Conservation (phyloP, 83 land plant genomes). For the Picea mariana region DNA sequence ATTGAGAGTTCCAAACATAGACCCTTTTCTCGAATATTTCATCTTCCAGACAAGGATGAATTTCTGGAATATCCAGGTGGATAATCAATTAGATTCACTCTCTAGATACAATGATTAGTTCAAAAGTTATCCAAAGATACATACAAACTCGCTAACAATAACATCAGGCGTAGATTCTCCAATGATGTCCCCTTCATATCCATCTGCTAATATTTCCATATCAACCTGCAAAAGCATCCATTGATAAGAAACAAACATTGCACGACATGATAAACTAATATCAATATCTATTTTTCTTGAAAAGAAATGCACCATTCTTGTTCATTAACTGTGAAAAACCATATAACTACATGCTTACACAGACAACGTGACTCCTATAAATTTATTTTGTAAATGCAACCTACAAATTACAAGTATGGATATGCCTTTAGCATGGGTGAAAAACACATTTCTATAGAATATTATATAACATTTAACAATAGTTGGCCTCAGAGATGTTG, state of each 20-base stretch:
- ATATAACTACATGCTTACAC: background rate
- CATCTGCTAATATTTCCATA: constrained; percentile 66
- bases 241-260: background rate
- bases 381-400: background rate
- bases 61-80: background rate
- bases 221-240: constrained; percentile 44
- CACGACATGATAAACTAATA: background rate
- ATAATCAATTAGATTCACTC: background rate
- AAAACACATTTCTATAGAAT: background rate
- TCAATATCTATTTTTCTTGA: background rate
- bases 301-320: background rate
- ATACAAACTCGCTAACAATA: constrained; percentile 84
- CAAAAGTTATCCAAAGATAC: constrained; percentile 14
- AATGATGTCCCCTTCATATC: constrained; percentile 82
- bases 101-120: constrained; percentile 6
- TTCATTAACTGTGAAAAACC: too few species aligned
- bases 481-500: background rate
- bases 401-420: background rate
- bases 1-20: background rate
- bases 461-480: background rate
- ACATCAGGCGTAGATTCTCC: constrained; percentile 94
- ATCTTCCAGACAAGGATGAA: background rate
- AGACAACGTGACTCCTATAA: background rate
- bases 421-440: background rate
- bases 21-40: background rate